phyloP scores from a whole-genome alignment of 176 grass and related monocot species.

The Triticum timopheevii region DNA sequence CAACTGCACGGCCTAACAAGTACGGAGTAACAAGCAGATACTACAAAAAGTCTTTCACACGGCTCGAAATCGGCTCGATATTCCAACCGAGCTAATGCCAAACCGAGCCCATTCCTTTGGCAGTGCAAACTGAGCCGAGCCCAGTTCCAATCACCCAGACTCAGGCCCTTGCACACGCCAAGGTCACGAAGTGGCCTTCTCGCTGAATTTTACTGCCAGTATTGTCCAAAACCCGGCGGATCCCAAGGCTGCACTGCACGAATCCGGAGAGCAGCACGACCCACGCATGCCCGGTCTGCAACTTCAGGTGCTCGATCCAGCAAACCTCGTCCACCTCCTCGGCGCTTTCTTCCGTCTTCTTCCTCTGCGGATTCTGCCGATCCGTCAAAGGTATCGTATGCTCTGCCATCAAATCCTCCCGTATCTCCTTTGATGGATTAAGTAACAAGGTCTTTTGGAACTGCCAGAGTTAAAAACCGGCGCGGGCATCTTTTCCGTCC shows the following conservation, averaged over 20 bases:
- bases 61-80: too few species aligned
- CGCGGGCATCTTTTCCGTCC: constrained; percentile 12
- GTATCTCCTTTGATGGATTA: background rate
- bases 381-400: constrained; percentile 28
- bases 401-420: constrained; percentile 4
- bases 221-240: background rate
- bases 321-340: background rate
- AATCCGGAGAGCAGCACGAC: background rate
- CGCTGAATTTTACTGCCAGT: background rate
- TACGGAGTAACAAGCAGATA: too few species aligned
- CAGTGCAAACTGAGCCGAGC: too few species aligned
- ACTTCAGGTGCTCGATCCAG: background rate
- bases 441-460: background rate
- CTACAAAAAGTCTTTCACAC: too few species aligned
- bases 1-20: too few species aligned
- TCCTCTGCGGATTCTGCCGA: background rate
- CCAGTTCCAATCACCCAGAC: background rate
- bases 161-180: background rate
- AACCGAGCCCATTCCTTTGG: too few species aligned
- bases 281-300: background rate
- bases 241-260: background rate
- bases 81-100: too few species aligned
- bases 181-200: background rate
- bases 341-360: background rate
- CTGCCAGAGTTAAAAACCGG: background rate